phyloP scores from a whole-genome alignment of 768 basidiomycete species.

The Omphalotus guepiniiformis region DNA sequence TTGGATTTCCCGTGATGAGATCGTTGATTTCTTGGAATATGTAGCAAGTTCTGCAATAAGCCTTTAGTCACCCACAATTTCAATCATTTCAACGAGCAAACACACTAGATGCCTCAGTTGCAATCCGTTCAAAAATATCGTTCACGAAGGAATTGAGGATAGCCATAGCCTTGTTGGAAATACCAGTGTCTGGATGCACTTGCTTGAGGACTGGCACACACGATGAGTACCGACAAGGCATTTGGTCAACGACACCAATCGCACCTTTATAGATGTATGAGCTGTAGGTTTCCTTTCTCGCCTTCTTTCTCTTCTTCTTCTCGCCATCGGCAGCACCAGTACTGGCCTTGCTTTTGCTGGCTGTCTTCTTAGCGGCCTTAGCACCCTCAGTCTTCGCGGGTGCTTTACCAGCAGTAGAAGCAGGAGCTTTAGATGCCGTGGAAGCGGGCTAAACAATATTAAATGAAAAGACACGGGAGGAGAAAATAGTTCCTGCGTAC shows the following conservation, averaged over 20 bases:
- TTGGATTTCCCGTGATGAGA: constrained; percentile 90
- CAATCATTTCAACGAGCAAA: neutral
- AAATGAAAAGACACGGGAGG: neutral
- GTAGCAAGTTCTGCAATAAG: constrained; percentile 60
- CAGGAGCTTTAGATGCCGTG: constrained; percentile 70
- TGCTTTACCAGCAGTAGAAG: constrained; percentile 59
- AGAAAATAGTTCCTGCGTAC: neutral
- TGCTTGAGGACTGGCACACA: constrained; percentile 69
- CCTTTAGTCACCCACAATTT: neutral
- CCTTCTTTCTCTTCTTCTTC: constrained; percentile 80
- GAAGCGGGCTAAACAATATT: constrained; percentile 56
- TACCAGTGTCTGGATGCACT: constrained; percentile 92
- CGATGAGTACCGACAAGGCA: neutral
- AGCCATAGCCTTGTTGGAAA: constrained; percentile 86
- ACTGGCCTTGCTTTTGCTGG: constrained; percentile 46
- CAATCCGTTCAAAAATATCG: constrained; percentile 81
- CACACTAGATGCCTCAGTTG: constrained; percentile 67
- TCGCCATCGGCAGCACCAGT: constrained; percentile 52
- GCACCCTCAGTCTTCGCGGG: constrained; percentile 43
- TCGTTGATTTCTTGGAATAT: constrained; percentile 87
- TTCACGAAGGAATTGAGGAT: constrained; percentile 84
- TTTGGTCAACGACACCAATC: constrained; percentile 9
- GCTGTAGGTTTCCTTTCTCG: constrained; percentile 78
- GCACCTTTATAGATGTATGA: constrained; percentile 83
- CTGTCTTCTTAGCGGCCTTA: constrained; percentile 60